Conservation (phyloP, 106 monocot species). For the Cymbidium sinense region DNA sequence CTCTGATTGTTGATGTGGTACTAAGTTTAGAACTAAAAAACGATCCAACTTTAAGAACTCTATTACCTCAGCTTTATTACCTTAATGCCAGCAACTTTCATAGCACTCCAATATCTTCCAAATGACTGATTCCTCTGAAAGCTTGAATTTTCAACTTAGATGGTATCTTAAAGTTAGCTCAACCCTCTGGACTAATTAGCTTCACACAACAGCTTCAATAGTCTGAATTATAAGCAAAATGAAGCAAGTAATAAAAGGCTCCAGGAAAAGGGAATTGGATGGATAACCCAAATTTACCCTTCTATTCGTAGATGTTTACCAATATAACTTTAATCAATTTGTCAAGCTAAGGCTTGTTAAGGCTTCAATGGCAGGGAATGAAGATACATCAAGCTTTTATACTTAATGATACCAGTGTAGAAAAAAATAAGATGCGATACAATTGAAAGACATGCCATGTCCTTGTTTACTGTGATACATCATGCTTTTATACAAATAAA, state of each 20-base stretch:
- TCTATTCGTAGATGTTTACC: neutral
- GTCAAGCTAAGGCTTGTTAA: no score
- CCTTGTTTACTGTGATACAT: no score
- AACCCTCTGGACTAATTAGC: neutral
- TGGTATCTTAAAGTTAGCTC: neutral
- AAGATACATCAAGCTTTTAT: neutral
- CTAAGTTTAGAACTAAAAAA: neutral
- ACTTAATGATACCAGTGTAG: neutral
- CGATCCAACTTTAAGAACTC: neutral
- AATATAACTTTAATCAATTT: no score
- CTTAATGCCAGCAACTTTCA: neutral
- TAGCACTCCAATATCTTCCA: neutral
- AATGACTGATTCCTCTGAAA: conserved; percentile 2
- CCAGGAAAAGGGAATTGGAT: neutral
- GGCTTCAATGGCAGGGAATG: neutral
- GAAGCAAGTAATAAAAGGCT: neutral
- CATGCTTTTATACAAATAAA: no score
- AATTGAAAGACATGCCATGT: no score
- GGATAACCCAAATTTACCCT: neutral
- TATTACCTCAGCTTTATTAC: neutral
- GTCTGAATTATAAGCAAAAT: neutral
- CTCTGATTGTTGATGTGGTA: neutral
- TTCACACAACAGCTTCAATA: neutral
- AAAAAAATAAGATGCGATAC: no score
- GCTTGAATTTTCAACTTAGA: neutral